Conservation (phyloP, 805 yeast genomes). For the Candida arabinofermentans region DNA sequence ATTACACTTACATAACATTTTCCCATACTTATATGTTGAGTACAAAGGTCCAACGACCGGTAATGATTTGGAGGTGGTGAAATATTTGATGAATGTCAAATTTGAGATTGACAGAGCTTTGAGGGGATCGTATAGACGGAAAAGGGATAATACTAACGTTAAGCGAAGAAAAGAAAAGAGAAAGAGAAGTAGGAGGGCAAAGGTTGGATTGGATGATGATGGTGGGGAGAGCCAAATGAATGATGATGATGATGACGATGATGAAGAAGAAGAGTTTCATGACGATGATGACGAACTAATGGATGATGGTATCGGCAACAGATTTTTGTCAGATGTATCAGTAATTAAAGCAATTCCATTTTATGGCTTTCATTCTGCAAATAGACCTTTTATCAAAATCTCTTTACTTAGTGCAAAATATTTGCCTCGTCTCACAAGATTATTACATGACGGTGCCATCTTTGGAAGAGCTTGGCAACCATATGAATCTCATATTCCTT, state of each 20-base stretch:
- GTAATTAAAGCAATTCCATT: constrained; percentile 74
- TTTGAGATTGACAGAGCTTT: constrained; percentile 42
- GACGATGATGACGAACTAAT: constrained; percentile 13
- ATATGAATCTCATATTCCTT: constrained; percentile 81
- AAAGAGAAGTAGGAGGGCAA: constrained; percentile 9
- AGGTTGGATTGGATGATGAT: constrained; percentile 5
- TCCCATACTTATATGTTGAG: constrained; percentile 74
- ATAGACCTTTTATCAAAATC: constrained; percentile 63
- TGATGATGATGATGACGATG: constrained; percentile 13
- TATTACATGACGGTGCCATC: constrained; percentile 40
- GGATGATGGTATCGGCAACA: constrained; percentile 12
- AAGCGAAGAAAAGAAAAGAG: constrained; percentile 14
- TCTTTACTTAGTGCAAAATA: constrained; percentile 61
- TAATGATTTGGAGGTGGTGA: constrained; percentile 21
- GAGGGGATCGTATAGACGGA: constrained; percentile 34
- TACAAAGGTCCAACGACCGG: constrained; percentile 40
- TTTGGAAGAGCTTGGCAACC: constrained; percentile 41
- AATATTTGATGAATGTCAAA: constrained; percentile 38
- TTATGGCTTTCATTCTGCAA: constrained; percentile 76
- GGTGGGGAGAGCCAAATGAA: too few relatives aligned
- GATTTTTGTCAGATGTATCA: constrained; percentile 55
- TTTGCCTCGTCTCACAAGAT: constrained; percentile 48
- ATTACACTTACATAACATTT: constrained; percentile 79
- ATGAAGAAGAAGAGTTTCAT: constrained; percentile 10
- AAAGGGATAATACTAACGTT: constrained; percentile 16